Evolutionary conservation across 345 rosid genomes (phyloP).

Genomic region (Eucalyptus cladocalyx): DNA sequence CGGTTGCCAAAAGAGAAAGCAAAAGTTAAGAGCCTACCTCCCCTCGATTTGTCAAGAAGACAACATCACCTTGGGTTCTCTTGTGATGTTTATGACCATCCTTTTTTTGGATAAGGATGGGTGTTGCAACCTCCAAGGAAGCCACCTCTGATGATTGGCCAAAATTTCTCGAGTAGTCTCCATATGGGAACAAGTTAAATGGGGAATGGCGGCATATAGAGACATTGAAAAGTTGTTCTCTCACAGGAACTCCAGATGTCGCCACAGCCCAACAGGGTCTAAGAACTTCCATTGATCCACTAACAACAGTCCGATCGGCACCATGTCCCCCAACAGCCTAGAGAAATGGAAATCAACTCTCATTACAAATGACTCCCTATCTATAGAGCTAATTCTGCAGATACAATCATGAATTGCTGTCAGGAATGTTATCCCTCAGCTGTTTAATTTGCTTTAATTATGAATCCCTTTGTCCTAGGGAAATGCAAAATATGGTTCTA

Average conservation of each 20-base stretch:
- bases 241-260: conserved; percentile 92
- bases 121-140: conserved; percentile 86
- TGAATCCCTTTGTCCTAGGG: not conserved
- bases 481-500: not conserved
- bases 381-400: not conserved
- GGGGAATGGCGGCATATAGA: conserved; percentile 85
- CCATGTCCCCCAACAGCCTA: conserved; percentile 97
- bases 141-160: conserved; percentile 50
- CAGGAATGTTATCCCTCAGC: not conserved
- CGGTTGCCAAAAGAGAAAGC: not conserved
- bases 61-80: conserved; percentile 87
- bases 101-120: conserved; percentile 77
- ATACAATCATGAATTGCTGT: not conserved
- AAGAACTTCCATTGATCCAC: conserved; percentile 43
- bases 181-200: conserved; percentile 74
- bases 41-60: conserved; percentile 92
- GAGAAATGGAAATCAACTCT: conserved; percentile 1
- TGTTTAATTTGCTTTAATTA: not conserved
- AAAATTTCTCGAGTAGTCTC: conserved; percentile 59
- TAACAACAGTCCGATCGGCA: conserved; percentile 29
- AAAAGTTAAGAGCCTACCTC: conserved; percentile 47
- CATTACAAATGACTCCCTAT: not conserved
- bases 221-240: conserved; percentile 93
- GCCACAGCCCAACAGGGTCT: conserved; percentile 80
- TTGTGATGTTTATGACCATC: conserved; percentile 77